Percentiles rank a stretch among this genome's conserved stretches.
Conservation (phyloP, 495 filamentous ascomycete genomes). For the Penicillium herquei region DNA sequence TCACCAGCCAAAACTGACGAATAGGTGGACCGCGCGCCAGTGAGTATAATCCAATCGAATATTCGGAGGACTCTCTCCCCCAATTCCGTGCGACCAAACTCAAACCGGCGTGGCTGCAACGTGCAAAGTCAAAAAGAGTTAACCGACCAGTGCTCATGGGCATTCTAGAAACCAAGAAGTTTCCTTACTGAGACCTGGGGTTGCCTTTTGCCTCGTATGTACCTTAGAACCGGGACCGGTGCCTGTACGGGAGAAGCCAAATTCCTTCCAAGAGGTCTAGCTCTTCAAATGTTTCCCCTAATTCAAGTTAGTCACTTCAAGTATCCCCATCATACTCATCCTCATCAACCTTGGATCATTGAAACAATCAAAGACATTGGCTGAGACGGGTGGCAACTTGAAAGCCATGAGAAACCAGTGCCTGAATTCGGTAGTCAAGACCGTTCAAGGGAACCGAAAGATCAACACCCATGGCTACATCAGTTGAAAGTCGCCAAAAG, state of each 20-base stretch:
- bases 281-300: too few relatives aligned
- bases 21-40: slow-evolving; percentile 15
- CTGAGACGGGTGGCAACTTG: too few relatives aligned
- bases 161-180: slow-evolving; percentile 19
- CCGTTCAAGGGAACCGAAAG: background rate
- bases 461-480: background rate
- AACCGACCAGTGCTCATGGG: background rate
- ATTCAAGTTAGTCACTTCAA: too few relatives aligned
- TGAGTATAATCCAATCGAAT: slow-evolving; percentile 4
- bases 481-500: background rate
- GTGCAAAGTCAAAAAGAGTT: slow-evolving; percentile 8
- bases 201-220: slow-evolving; percentile 1
- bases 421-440: too few relatives aligned
- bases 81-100: slow-evolving; percentile 24
- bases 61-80: slow-evolving; percentile 6
- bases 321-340: too few relatives aligned
- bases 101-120: slow-evolving; percentile 28
- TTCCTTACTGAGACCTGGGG: background rate
- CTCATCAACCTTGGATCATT: too few relatives aligned
- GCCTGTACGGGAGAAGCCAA: background rate
- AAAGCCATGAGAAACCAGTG: too few relatives aligned
- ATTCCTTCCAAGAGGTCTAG: too few relatives aligned
- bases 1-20: slow-evolving; percentile 10
- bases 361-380: too few relatives aligned
- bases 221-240: background rate